Percentiles rank a stretch among this genome's conserved stretches.
Evolutionary conservation across 352 stramenopile genomes (phyloP).

Genomic region (Globisporangium irregulare): DNA sequence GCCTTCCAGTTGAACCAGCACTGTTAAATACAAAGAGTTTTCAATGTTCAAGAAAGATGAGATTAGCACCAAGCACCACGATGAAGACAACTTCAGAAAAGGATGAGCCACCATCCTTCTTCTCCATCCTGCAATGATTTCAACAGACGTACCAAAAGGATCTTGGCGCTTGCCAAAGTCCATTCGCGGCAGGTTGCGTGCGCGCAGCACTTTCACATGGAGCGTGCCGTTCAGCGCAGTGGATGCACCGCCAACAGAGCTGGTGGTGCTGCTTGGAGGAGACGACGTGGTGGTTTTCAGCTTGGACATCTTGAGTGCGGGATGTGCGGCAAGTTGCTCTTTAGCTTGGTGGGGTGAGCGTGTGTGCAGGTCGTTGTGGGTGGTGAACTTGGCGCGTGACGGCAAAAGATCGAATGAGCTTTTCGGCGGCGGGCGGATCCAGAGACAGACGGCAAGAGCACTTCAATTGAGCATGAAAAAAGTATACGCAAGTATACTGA

Average conservation of each 20-base stretch:
- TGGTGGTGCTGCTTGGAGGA: not conserved
- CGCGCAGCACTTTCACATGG: slow-evolving; percentile 67
- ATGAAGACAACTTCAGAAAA: slow-evolving; percentile 1
- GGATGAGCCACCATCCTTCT: not conserved
- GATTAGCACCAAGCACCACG: slow-evolving; percentile 4
- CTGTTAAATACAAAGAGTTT: slow-evolving; percentile 23
- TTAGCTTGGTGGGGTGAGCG: not conserved
- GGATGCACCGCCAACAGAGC: not conserved
- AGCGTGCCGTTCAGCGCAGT: slow-evolving; percentile 53
- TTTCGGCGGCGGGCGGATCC: slow-evolving; percentile 2
- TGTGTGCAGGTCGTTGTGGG: not conserved
- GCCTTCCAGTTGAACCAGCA: slow-evolving; percentile 67
- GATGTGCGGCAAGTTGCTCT: not conserved
- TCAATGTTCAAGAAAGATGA: not conserved
- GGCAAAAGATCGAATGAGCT: slow-evolving; percentile 16
- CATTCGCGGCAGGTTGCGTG: slow-evolving; percentile 62
- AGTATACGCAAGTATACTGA: not conserved
- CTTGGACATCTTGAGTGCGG: slow-evolving; percentile 2
- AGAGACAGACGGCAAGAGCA: slow-evolving; percentile 12
- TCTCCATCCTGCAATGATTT: not conserved
- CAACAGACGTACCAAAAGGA: slow-evolving; percentile 51
- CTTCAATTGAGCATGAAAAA: slow-evolving; percentile 10
- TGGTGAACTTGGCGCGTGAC: slow-evolving; percentile 6
- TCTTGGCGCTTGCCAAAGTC: slow-evolving; percentile 82
- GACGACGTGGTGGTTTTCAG: slow-evolving; percentile 9